Conservation (phyloP, 805 yeast species). For the Candida maesae region DNA sequence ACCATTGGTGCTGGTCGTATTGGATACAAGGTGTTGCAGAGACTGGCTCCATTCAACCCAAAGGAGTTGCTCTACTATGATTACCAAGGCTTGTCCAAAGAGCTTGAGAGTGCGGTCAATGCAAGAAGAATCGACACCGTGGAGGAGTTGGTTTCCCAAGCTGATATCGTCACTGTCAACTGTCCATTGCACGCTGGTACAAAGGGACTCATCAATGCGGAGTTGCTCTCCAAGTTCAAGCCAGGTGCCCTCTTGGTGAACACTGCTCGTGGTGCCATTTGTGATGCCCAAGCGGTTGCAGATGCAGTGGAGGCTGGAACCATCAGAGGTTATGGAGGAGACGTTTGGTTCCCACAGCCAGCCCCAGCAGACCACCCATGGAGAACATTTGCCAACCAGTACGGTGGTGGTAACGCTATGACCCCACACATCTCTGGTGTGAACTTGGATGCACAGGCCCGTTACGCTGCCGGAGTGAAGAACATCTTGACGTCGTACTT, state of each 20-base stretch:
- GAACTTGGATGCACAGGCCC: conserved; percentile 71
- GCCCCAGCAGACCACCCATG: conserved; percentile 76
- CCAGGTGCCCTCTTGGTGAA: conserved; percentile 70
- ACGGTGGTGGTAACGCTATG: conserved; percentile 80
- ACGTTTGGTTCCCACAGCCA: conserved; percentile 85
- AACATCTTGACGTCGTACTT: conserved; percentile 61
- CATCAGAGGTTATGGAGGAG: conserved; percentile 78
- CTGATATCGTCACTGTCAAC: conserved; percentile 74
- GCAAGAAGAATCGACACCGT: conserved; percentile 55
- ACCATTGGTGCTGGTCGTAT: conserved; percentile 83
- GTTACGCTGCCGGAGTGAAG: conserved; percentile 70
- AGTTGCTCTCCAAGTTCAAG: conserved; percentile 63
- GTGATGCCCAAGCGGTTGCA: conserved; percentile 69
- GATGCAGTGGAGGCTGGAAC: conserved; percentile 68
- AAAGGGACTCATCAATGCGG: conserved; percentile 62
- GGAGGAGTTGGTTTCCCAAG: conserved; percentile 61
- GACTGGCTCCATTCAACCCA: conserved; percentile 70
- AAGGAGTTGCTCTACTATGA: conserved; percentile 71
- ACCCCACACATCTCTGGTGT: conserved; percentile 81
- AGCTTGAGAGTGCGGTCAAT: conserved; percentile 53
- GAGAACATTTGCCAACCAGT: conserved; percentile 63
- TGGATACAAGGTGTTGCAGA: conserved; percentile 70
- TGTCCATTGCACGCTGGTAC: conserved; percentile 74
- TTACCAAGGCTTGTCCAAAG: conserved; percentile 63
- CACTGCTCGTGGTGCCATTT: conserved; percentile 82